Base-by-base conservation (phyloP, 2,329 filamentous ascomycete species). In the Colletotrichum sp. region DNA sequence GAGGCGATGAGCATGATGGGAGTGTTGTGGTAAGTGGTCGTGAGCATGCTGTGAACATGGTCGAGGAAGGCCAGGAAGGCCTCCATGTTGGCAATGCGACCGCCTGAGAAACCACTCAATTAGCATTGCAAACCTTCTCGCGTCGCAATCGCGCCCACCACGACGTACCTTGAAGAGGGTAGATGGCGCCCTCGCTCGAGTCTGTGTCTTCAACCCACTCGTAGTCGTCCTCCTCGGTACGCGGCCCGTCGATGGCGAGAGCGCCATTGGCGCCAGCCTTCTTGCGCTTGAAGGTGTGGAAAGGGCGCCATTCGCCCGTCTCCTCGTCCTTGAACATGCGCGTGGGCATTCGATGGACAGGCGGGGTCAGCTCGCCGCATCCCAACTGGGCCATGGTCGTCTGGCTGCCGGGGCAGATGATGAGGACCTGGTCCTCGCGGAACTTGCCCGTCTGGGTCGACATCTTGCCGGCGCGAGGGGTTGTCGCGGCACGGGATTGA, bases 21-120 rank as follows among this genome's bases (percentile, higher is more conserved):
- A 0, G 96, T 98, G 86, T 98, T 98, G 87, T 99, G 97, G 83
- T 98, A 97, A 5, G 95, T 95, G 30, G 95, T 96, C 77, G 95
- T 97, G 76, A 99, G 91, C 64, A 95, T 92, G 84, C 95, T 94
- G 89, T 98, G 95, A 79, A 99, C 94, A 84, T 99, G 95, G 72
- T 96, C 95, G 82, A 99, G 91, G 81, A 99, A 94, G 36, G 97
- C 96, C 78, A 98, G 94, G 87, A 99, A 98, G 79, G 95, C 96
- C 1, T 93, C 90, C 95, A 98, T 98, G 83, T 99, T 92, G 59
- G 94, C 92, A 77, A 99, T 97, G 81, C 92, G 92, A 72, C 97
- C 97, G 78, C 94, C 92, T 88, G 85, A 82, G 69, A 77, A 39
- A 79, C 65, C 63, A 68, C 65, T 44, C 49, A 75, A 70, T 72